These are phyloP conservation scores for Lasiodiplodia hormozganensis DNA, from an alignment of 2,329 filamentous ascomycete species.

Conservation along the genomic window DNA sequence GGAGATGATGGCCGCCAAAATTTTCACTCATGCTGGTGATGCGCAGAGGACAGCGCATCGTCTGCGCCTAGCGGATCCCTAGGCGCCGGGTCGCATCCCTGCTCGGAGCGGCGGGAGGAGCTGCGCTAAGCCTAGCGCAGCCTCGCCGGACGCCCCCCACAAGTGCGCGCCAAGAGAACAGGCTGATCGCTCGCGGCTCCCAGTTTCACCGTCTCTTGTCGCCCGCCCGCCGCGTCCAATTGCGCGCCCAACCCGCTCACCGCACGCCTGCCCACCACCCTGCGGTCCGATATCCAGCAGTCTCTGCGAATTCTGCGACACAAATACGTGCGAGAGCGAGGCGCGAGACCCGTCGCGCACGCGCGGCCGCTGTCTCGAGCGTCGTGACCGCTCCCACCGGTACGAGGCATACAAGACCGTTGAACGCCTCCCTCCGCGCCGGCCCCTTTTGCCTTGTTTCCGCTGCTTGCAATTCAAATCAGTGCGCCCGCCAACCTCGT, in stretches of 20 bases:
- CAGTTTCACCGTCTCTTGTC: slow-evolving; percentile 26
- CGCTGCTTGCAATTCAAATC: slow-evolving; percentile 19
- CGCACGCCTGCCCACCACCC: slow-evolving; percentile 12
- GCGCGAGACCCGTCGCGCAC: not conserved
- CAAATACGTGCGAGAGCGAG: slow-evolving; percentile 14
- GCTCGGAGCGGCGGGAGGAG: slow-evolving; percentile 12
- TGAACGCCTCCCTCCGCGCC: slow-evolving; percentile 12
- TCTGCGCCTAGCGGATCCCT: slow-evolving; percentile 15
- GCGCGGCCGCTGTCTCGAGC: not conserved
- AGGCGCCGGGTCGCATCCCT: not conserved
- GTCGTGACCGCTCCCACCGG: not conserved
- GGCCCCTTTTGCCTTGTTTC: slow-evolving; percentile 9
- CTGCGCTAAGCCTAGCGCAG: not conserved
- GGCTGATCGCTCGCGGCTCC: slow-evolving; percentile 20
- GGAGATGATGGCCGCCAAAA: slow-evolving; percentile 27
- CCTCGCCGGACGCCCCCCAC: slow-evolving; percentile 5
- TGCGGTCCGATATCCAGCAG: slow-evolving; percentile 8
- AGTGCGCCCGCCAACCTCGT: not conserved
- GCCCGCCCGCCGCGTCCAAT: slow-evolving; percentile 1
- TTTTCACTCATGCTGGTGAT: slow-evolving; percentile 26
- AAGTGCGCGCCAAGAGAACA: not conserved
- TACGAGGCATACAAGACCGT: slow-evolving; percentile 15
- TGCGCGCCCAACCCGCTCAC: not conserved
- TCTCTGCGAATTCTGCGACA: slow-evolving; percentile 3
- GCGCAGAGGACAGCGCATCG: slow-evolving; percentile 24